Evolutionary conservation across 192 early-diverging fungal species (phyloP), one percentile per base, ranked within the genome.

Genomic region (Mortierella claussenii): DNA sequence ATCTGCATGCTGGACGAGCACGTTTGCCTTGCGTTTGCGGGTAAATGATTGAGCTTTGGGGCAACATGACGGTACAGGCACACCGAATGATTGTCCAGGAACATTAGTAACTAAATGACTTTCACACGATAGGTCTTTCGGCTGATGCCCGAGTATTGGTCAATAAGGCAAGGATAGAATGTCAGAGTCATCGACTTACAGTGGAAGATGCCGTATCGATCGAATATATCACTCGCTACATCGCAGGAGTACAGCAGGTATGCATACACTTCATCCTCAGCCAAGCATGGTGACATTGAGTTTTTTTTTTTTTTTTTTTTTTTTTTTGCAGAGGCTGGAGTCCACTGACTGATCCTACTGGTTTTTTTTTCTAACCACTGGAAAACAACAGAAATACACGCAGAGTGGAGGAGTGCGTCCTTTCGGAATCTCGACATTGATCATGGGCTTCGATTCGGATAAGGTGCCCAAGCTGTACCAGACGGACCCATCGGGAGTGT

Each of bases 401-500:
- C 97, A 99, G 83, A 93, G 91, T 84, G 96, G 95, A 78, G 97
- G 97, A 84, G 94, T 97, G 18, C 92, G 97, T 66, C 97, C 97
- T 23, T 99, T 98, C 80, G 97, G 97, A 64, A 96, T 99, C 69
- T 97, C 96, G 36, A 96, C 96, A 55, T 87, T 99, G 52, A 90
- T 98, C 62, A 93, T 97, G 64, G 97, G 97, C 12, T 96, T 96
- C 79, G 95, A 98, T 65, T 92, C 96, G 78, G 82, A 89, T 62
- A 90, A 90, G 81, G 81, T 86, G 6, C 96, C 97, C 26, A 92
- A 92, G 80, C 88, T 99, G 54, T 99, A 96, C 83, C 95, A 96
- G 83, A 99, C 97, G 7, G 96, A 99, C 50, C 97, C 97, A 13
- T 95, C 95, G n/a, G 97, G 97, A 27, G 97, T 97, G 71, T 98